Conservation (phyloP, 176 grass and related monocot genomes). For the Typha latifolia region DNA sequence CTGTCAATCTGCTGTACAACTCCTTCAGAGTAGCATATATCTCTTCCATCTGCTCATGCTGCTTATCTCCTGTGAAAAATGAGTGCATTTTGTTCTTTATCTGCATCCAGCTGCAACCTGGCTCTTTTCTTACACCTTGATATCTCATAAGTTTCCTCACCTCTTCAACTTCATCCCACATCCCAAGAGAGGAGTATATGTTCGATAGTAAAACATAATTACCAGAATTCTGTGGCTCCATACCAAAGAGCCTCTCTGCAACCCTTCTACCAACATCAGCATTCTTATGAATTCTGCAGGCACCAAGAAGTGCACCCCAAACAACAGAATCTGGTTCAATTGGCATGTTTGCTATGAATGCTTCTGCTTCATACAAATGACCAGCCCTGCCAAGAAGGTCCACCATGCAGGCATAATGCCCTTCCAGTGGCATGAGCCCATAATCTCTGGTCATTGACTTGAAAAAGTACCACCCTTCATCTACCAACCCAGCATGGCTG, state of each 20-base stretch:
- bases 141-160: constrained; percentile 48
- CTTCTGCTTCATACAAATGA: constrained; percentile 41
- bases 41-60: constrained; percentile 33
- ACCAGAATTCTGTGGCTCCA: constrained; percentile 46
- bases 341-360: constrained; percentile 47
- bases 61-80: constrained; percentile 49
- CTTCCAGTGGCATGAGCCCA: constrained; percentile 28
- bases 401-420: constrained; percentile 68
- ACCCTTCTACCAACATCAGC: constrained; percentile 42
- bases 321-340: constrained; percentile 49
- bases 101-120: constrained; percentile 57
- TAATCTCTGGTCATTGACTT: constrained; percentile 45
- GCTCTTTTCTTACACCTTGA: constrained; percentile 36
- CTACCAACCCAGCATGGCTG: constrained; percentile 57
- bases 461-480: constrained; percentile 39
- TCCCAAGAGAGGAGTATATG: constrained; percentile 58
- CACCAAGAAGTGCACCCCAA: constrained; percentile 64
- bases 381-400: constrained; percentile 59
- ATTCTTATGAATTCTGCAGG: constrained; percentile 51
- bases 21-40: constrained; percentile 39
- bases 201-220: constrained; percentile 16
- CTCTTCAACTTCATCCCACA: constrained; percentile 51
- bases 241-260: constrained; percentile 46
- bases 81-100: constrained; percentile 50
- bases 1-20: constrained; percentile 32